Evolutionary conservation across 331 rosid species (phyloP).

Genomic region (Quercus lobata): DNA sequence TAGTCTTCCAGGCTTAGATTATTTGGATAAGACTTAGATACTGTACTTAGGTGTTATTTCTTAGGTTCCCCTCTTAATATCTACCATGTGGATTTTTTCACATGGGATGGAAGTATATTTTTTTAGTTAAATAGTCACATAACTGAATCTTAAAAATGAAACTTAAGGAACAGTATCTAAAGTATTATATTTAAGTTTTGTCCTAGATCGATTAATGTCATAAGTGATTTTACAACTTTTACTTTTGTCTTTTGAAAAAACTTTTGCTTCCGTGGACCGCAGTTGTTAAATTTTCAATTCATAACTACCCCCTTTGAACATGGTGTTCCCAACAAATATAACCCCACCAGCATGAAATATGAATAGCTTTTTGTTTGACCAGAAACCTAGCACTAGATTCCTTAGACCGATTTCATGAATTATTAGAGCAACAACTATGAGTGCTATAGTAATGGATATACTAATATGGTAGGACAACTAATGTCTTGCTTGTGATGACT

Average conservation of each 20-base stretch:
- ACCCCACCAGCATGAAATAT: neutral
- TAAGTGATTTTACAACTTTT: neutral
- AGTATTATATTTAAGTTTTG: too few relatives aligned
- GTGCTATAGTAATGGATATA: neutral
- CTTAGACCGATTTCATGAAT: neutral
- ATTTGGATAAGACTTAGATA: too few relatives aligned
- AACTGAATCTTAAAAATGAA: too few relatives aligned
- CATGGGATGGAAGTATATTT: too few relatives aligned
- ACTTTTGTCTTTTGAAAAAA: neutral
- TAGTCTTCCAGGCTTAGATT: neutral
- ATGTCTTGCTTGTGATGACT: conserved; percentile 18
- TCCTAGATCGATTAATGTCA: neutral
- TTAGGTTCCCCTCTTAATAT: too few relatives aligned
- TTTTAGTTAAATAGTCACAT: too few relatives aligned
- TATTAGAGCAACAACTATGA: neutral
- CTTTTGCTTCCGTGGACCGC: neutral
- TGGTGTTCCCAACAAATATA: neutral
- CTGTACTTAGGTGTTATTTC: rapidly evolving
- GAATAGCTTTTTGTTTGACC: neutral
- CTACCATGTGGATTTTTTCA: too few relatives aligned
- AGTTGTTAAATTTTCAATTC: neutral
- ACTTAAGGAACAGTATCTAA: too few relatives aligned
- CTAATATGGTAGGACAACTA: neutral
- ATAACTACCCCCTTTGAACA: neutral
- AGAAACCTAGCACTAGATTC: neutral